Base-by-base conservation (phyloP, 345 rosid genomes). In the Ceriops zippeliana region DNA sequence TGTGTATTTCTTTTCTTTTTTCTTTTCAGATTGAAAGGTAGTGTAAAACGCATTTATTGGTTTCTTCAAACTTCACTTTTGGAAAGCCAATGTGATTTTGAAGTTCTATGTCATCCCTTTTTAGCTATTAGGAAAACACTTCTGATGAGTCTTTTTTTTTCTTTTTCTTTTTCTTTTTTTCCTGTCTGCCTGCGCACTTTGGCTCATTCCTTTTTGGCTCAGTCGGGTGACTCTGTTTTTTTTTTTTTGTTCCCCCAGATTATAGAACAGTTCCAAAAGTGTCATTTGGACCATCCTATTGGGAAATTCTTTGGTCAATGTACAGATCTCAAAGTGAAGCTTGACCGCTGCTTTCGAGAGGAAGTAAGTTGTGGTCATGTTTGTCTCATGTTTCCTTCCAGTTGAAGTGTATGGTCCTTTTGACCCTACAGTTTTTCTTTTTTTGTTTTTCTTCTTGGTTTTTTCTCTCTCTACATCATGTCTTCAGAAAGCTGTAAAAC, bases 251-350 rank as follows among this genome's bases (percentile, higher is more conserved):
- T 24, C 2, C 1, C 9, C 21, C 76, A 93, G 97, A 88, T 95
- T 63, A 89, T 95, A 63, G 96, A 89, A 83, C 79, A 86, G 74
- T 95, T 93, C 72, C 96, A 89, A 68, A 86, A 87, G 74, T 93
- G 98, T 80, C 98, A 91, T 80, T 42, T 63, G 19, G 97, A 90
- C 52, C 96, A 95, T 81, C 99, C 97, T 0, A 61, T 88, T 20
- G 87, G 81, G 27, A 95, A 91, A 75, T 88, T 95, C 82, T 88
- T 89, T 1, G 99, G 99, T 30, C 82, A 91, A 6, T 93, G 98
- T 67, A 93, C 97, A 0, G 86, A 87, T 17, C 86, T 90, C 42
- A 89, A 89, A 77, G 74, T 91, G 60, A 89, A 93, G 84, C 96
- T 89, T 9, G 96, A 89, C 79, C 87, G 80, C 19, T 91, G 92